These are phyloP conservation scores for Leccinum arenicola DNA, from an alignment of 768 basidiomycete genomes.

Conservation along the genomic window DNA sequence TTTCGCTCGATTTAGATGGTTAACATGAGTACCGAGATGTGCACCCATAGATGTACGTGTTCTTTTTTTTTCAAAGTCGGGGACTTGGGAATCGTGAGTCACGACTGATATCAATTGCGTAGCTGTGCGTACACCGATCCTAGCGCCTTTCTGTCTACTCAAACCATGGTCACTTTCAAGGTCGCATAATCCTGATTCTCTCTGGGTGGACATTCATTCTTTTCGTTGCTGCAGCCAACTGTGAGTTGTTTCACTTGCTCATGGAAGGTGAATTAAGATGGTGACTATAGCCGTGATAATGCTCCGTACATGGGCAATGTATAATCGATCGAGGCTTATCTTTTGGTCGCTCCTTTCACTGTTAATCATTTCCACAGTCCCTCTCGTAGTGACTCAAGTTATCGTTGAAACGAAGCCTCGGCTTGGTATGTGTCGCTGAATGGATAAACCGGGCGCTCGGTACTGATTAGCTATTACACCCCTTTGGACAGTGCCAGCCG, in stretches of 20 bases:
- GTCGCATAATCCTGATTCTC: not conserved
- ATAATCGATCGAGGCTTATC: not conserved
- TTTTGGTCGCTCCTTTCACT: too few species aligned
- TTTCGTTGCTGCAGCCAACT: constrained; percentile 4
- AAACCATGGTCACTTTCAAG: not conserved
- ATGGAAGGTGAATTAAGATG: not conserved
- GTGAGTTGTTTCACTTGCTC: not conserved
- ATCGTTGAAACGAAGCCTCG: not conserved
- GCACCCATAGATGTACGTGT: not conserved
- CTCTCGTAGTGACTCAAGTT: too few species aligned
- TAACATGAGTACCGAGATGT: not conserved
- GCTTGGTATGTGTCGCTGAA: not conserved
- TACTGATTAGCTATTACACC: not conserved
- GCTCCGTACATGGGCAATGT: constrained; percentile 2
- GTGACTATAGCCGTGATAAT: not conserved
- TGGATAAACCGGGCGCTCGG: too few species aligned
- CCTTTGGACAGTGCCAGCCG: not conserved
- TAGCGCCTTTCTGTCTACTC: not conserved
- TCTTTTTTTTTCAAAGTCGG: not conserved
- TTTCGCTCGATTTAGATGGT: not conserved
- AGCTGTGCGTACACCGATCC: constrained; percentile 2
- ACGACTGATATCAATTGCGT: not conserved
- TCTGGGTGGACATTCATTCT: not conserved
- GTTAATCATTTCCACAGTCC: too few species aligned
- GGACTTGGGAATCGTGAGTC: not conserved